Percentiles rank a stretch among this genome's conserved stretches.
Evolutionary conservation across 176 grass and related monocot genomes (phyloP).

Genomic region (Triticum turgidum): DNA sequence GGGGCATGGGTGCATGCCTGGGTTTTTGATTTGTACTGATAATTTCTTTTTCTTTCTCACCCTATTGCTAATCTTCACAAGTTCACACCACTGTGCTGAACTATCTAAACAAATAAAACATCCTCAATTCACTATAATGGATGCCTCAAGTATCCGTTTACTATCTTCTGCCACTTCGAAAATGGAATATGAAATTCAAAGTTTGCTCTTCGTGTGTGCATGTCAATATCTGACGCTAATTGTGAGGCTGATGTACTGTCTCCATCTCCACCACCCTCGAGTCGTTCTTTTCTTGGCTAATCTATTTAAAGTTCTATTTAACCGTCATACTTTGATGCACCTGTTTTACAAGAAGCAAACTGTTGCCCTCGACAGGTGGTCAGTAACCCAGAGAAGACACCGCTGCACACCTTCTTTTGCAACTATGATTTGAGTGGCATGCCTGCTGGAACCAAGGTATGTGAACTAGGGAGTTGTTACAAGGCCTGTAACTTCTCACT

Average conservation of each 20-base stretch:
- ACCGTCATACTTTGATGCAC: conserved; percentile 19
- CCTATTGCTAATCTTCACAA: not conserved
- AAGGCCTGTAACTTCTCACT: not conserved
- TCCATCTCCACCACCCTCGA: conserved; percentile 5
- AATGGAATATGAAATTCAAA: not conserved
- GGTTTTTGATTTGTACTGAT: not conserved
- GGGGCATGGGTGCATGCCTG: not conserved
- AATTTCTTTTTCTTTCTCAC: not conserved
- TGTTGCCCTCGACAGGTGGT: conserved; percentile 66
- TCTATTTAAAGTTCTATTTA: conserved; percentile 11
- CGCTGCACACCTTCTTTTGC: conserved; percentile 96
- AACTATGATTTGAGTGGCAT: conserved; percentile 98
- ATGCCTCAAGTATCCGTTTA: not conserved
- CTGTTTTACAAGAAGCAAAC: conserved; percentile 19
- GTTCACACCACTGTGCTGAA: not conserved
- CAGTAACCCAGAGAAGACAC: conserved; percentile 97
- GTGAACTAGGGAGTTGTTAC: conserved; percentile 15
- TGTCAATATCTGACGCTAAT: conserved; percentile 4
- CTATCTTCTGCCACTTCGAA: conserved; percentile 6
- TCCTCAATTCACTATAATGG: not conserved
- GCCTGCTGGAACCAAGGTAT: conserved; percentile 98
- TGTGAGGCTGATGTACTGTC: conserved; percentile 19
- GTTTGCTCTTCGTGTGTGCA: not conserved
- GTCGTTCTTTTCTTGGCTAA: conserved; percentile 4
- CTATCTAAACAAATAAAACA: not conserved